A percentile compares a stretch with the other conserved stretches of the same genome.
Conservation (phyloP, 345 rosid species). For the Acer campestre region DNA sequence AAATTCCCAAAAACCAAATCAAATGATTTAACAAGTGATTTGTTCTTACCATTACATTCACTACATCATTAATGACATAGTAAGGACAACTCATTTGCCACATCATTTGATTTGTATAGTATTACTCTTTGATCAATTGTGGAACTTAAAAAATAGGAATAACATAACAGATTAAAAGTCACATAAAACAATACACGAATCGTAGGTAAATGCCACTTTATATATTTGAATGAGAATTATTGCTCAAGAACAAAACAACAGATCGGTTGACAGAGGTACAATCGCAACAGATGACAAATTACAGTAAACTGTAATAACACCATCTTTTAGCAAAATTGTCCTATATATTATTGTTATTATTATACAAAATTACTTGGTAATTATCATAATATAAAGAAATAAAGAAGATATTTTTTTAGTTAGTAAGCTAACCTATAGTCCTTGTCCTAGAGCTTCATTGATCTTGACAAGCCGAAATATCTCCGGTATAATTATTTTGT, state of each 20-base stretch:
- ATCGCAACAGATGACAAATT: neutral
- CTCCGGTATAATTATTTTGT: slow-evolving; percentile 24
- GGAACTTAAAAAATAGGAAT: neutral
- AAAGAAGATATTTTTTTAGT: neutral
- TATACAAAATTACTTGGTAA: neutral
- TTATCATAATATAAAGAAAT: neutral
- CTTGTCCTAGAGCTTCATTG: slow-evolving; percentile 14
- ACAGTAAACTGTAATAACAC: neutral
- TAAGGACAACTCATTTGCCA: too few relatives aligned
- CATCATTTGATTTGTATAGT: too few relatives aligned
- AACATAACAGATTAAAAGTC: neutral
- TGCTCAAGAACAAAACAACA: neutral
- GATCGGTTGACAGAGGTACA: too few relatives aligned
- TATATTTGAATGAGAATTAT: neutral
- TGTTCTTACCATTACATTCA: too few relatives aligned
- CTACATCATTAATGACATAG: too few relatives aligned
- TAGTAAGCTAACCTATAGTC: slow-evolving; percentile 24
- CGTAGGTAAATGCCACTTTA: neutral
- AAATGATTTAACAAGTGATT: too few relatives aligned
- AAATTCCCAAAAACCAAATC: too few relatives aligned
- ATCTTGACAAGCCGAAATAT: slow-evolving; percentile 24
- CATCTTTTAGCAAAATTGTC: slow-evolving; percentile 4
- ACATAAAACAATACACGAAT: neutral
- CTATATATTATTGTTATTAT: neutral
- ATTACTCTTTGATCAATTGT: neutral